phyloP scores from a whole-genome alignment of 805 yeast species.

The Middelhovenomyces tepae region DNA sequence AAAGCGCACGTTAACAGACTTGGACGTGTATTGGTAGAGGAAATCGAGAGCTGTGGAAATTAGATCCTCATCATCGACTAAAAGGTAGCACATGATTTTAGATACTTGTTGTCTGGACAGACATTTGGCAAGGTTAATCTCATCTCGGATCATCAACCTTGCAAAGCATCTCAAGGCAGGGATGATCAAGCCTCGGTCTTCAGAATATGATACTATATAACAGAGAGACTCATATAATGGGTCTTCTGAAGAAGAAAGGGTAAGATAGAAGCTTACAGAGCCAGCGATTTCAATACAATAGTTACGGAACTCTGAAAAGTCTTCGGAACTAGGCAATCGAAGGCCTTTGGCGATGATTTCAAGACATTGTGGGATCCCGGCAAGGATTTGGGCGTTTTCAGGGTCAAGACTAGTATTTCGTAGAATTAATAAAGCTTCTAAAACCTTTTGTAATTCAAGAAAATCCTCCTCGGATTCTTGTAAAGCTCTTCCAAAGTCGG shows the following conservation, averaged over 20 bases:
- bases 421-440: conserved; percentile 55
- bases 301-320: conserved; percentile 46
- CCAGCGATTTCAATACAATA: conserved; percentile 76
- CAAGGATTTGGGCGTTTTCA: conserved; percentile 69
- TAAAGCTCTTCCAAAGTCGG: conserved; percentile 3
- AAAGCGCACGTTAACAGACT: conserved; percentile 45
- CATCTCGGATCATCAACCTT: conserved; percentile 62
- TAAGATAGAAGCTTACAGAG: conserved; percentile 70
- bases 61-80: conserved; percentile 62
- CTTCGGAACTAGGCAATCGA: conserved; percentile 24
- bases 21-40: conserved; percentile 69
- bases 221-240: conserved; percentile 52
- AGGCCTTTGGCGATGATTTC: conserved; percentile 34
- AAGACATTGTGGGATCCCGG: conserved; percentile 43
- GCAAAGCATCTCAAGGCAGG: conserved; percentile 69
- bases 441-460: conserved; percentile 23
- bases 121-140: conserved; percentile 43
- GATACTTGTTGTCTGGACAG: conserved; percentile 41
- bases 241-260: conserved; percentile 67
- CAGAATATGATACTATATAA: conserved; percentile 39
- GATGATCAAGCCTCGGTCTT: conserved; percentile 63
- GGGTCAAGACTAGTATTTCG: conserved; percentile 81
- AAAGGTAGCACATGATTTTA: conserved; percentile 46
- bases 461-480: conserved; percentile 12
- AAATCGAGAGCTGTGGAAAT: conserved; percentile 69